Percentiles rank a stretch among this genome's conserved stretches.
Evolutionary conservation across 2,329 filamentous ascomycete genomes (phyloP).

Genomic region (Claviceps fusiformis): DNA sequence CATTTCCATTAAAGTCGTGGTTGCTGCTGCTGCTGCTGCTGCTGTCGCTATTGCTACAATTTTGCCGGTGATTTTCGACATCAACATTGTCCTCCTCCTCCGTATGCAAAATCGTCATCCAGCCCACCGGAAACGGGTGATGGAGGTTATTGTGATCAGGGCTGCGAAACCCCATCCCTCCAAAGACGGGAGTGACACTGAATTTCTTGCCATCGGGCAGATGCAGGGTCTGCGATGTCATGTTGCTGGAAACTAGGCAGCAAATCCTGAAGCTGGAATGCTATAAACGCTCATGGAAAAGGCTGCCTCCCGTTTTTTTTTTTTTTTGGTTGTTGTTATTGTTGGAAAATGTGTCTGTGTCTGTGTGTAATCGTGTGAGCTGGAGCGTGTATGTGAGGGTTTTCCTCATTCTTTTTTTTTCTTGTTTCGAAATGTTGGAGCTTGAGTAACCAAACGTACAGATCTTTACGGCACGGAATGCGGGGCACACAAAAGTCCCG

Average conservation of each 20-base stretch:
- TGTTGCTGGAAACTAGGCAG: conserved; percentile 6
- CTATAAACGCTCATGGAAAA: not conserved
- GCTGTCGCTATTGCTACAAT: not conserved
- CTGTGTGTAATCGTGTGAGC: not conserved
- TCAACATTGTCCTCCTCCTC: conserved; percentile 33
- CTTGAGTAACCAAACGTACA: not conserved
- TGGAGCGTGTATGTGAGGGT: too few relatives aligned
- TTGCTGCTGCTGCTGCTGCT: not conserved
- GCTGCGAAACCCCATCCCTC: conserved; percentile 80
- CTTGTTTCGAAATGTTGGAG: not conserved
- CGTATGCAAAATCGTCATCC: conserved; percentile 77
- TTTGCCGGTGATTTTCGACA: conserved; percentile 1
- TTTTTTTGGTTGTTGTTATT: not conserved
- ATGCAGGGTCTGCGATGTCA: conserved; percentile 39
- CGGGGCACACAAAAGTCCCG: not conserved
- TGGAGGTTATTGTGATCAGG: conserved; percentile 58
- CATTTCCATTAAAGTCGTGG: not conserved
- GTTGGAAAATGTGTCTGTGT: not conserved
- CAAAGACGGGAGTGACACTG: conserved; percentile 74
- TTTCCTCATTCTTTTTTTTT: too few relatives aligned
- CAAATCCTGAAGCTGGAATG: not conserved
- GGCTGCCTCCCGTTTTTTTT: not conserved
- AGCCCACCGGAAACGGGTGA: conserved; percentile 68
- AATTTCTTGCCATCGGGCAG: conserved; percentile 81
- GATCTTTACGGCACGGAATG: not conserved